Percentiles rank a stretch among this genome's conserved stretches.
Conservation (phyloP, 164 flowering plant species). For the Piper longum region DNA sequence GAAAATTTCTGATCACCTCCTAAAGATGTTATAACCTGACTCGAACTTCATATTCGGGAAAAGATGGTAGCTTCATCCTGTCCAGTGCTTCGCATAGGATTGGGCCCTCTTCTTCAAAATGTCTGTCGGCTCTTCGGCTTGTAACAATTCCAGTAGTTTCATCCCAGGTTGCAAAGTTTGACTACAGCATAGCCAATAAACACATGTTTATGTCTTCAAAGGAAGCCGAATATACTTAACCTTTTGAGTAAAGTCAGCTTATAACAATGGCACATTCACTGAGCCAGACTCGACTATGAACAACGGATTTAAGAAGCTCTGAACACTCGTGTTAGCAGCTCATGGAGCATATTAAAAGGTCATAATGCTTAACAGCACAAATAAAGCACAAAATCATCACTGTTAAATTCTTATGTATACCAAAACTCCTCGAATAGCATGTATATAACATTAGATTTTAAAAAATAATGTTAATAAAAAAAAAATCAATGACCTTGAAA, state of each 20-base stretch:
- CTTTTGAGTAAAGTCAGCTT: not conserved
- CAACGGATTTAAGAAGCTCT: not conserved
- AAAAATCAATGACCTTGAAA: slow-evolving; percentile 46
- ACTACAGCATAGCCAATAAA: slow-evolving; percentile 26
- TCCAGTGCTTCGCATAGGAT: slow-evolving; percentile 88
- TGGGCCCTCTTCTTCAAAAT: slow-evolving; percentile 98
- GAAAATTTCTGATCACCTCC: not conserved
- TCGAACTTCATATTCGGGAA: slow-evolving; percentile 86
- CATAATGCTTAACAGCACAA: not conserved
- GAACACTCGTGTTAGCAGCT: not conserved
- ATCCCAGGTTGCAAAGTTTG: slow-evolving; percentile 89
- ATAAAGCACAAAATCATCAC: not conserved
- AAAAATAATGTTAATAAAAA: too few relatives aligned
- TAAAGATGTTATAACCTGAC: slow-evolving; percentile 45
- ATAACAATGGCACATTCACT: not conserved
- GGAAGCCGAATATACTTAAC: not conserved
- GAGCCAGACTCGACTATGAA: not conserved
- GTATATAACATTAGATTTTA: too few relatives aligned
- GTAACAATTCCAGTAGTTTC: slow-evolving; percentile 71
- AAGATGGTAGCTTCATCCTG: slow-evolving; percentile 86
- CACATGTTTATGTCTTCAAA: not conserved
- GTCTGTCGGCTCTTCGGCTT: slow-evolving; percentile 92
- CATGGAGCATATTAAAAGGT: not conserved
- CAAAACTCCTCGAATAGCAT: not conserved
- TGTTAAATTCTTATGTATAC: not conserved